Conservation (phyloP, 495 filamentous ascomycete genomes). For the Aspergillus olivimuriae region DNA sequence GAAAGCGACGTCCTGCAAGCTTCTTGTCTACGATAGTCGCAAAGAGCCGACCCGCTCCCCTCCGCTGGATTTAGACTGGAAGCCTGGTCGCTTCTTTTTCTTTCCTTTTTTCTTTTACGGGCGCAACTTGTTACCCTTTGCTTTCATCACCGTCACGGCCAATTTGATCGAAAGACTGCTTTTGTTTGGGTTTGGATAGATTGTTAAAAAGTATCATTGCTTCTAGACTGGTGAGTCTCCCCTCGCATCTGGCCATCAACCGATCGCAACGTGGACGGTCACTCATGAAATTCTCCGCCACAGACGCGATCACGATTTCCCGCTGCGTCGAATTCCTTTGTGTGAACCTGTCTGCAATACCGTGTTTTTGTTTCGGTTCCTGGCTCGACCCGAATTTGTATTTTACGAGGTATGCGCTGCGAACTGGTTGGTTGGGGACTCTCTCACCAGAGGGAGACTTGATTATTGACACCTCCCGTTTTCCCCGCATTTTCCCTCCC, state of each 20-base stretch:
- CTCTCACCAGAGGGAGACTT: no score
- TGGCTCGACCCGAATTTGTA: conserved; percentile 11
- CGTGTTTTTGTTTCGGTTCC: conserved; percentile 9
- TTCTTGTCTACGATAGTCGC: conserved; percentile 11
- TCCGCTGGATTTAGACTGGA: conserved; percentile 14
- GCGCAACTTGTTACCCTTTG: conserved; percentile 6
- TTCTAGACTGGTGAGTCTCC: conserved; percentile 25
- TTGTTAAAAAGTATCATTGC: conserved; percentile 19
- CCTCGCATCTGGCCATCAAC: no score
- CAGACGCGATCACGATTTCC: conserved; percentile 25
- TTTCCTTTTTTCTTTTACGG: no score
- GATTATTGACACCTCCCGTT: neutral
- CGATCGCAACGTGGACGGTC: no score
- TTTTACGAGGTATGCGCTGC: conserved; percentile 15
- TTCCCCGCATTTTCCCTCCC: neutral
- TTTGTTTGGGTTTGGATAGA: conserved; percentile 9
- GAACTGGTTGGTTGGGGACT: neutral
- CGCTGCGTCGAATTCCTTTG: no score
- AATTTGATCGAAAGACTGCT: conserved; percentile 17
- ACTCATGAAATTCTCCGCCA: conserved; percentile 2
- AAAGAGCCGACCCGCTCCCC: conserved; percentile 10
- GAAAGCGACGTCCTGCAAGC: neutral
- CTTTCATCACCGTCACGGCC: conserved; percentile 7
- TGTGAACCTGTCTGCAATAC: conserved; percentile 11
- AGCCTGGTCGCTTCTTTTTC: conserved; percentile 34